Conservation (phyloP, 169 alveolate genomes). For the Perkinsus olseni region DNA sequence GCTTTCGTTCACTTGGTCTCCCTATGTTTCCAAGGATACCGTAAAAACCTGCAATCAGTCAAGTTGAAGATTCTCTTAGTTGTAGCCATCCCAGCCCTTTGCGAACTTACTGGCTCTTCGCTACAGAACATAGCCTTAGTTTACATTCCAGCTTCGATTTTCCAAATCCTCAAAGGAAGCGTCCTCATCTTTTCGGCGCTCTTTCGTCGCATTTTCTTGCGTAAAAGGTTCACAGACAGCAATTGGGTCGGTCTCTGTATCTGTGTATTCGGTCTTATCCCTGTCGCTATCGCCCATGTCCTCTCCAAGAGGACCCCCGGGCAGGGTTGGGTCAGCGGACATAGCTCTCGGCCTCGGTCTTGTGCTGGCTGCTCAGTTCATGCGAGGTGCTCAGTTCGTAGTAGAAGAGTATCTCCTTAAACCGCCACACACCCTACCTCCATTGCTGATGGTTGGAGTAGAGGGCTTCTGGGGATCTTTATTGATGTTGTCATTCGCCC, state of each 20-base stretch:
- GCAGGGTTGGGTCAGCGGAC: not conserved
- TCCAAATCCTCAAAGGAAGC: slow-evolving; percentile 7
- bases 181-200: not conserved
- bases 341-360: not conserved
- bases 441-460: not conserved
- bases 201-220: not conserved
- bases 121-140: not conserved
- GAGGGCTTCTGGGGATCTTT: slow-evolving; percentile 4
- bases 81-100: not conserved
- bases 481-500: not conserved
- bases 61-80: not conserved
- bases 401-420: slow-evolving; percentile 2
- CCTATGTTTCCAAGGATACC: too few species aligned
- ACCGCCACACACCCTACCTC: not conserved
- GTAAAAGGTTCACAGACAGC: not conserved
- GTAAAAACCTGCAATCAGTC: not conserved
- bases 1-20: not conserved
- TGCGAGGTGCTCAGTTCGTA: not conserved
- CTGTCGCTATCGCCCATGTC: not conserved
- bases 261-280: not conserved
- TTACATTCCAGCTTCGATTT: not conserved
- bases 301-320: not conserved
- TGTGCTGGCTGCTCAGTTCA: not conserved
- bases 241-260: not conserved
- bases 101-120: not conserved